phyloP scores from a whole-genome alignment of 495 filamentous ascomycete species.

The Hypoxylon crocopeplum region DNA sequence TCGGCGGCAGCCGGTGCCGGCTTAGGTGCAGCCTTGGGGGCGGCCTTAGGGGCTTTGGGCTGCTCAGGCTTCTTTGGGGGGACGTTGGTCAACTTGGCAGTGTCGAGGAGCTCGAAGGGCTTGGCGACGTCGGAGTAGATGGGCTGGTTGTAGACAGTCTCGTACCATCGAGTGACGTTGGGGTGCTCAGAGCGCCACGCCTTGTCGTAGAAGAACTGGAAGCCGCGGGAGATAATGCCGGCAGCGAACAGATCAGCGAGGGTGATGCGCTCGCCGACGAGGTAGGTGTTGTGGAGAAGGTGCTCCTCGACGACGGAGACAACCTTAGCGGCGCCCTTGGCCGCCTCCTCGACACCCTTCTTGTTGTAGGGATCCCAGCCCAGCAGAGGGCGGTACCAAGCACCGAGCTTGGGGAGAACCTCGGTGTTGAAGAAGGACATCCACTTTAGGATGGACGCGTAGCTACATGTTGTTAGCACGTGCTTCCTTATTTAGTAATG shows the following conservation, averaged over 20 bases:
- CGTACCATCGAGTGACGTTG: conserved; percentile 90
- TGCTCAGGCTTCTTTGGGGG: conserved; percentile 84
- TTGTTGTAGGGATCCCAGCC: conserved; percentile 93
- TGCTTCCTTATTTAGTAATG: background rate
- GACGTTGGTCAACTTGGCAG: conserved; percentile 80
- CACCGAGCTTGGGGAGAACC: conserved; percentile 74
- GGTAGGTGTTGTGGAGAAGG: conserved; percentile 92
- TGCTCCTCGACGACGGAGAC: conserved; percentile 80
- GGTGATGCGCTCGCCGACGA: conserved; percentile 96
- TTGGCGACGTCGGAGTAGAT: conserved; percentile 81
- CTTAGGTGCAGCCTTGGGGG: conserved; percentile 62
- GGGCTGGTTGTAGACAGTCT: conserved; percentile 89
- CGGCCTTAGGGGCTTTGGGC: conserved; percentile 62
- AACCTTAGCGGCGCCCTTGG: conserved; percentile 70
- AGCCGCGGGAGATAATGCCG: conserved; percentile 78
- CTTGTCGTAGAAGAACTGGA: conserved; percentile 90
- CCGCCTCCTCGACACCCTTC: conserved; percentile 85
- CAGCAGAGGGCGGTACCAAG: conserved; percentile 88
- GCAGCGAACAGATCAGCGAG: conserved; percentile 90
- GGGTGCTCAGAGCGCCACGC: conserved; percentile 80
- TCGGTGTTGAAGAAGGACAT: conserved; percentile 89
- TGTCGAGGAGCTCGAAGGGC: conserved; percentile 79
- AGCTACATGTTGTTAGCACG: conserved; percentile 52
- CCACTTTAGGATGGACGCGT: conserved; percentile 95
- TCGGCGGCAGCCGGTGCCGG: conserved; percentile 68